Evolutionary conservation across 179 eudicot species (phyloP), one percentile per base, ranked within the genome.

Genomic region (Drosera spatulata): DNA sequence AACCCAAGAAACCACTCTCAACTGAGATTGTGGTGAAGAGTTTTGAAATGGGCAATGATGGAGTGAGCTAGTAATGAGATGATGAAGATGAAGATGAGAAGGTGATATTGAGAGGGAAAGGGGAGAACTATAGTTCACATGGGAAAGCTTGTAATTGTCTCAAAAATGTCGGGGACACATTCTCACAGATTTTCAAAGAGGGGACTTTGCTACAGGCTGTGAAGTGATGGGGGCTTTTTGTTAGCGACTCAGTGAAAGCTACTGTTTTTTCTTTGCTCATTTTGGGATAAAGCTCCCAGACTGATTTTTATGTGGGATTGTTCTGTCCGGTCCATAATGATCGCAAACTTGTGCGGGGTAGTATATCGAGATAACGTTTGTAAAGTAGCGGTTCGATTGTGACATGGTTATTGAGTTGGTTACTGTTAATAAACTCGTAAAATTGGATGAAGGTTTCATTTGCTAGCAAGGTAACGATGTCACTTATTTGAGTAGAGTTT

Each of bases 131-230:
- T 22, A 67, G 38, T 62, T 62, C 86, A 82, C 83, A 71, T 82
- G 86, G 81, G 80, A 7, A 15, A 53, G 75, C 67, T 81, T 69
- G 81, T 75, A 79, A 65, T 70, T 75, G 68, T 78, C 75, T 66
- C 67, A 43, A 70, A 64, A 68, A 66, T 55, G 41, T 55, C 41
- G 58, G 53, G 12, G 78, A 64, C 70, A 69, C 78, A 6, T 72
- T 59, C 48, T 56, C 53, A 50, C 60, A 51, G 62, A 71, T 5
- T 76, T 73, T 66, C 58, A 39, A 68, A 64, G 64, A 22, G 33
- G 33, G 33, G 33, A 22, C 22, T 55, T 42, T 50, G 54, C 53
- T 66, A 80, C 88, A 83, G 85, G 74, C 85, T 83, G 85, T 76
- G 78, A 54, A 56, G 83, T 69, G 55, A 78, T 80, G 88, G 83